Base-by-base conservation (phyloP, 306 rosid species). In the Trifolium repens region DNA sequence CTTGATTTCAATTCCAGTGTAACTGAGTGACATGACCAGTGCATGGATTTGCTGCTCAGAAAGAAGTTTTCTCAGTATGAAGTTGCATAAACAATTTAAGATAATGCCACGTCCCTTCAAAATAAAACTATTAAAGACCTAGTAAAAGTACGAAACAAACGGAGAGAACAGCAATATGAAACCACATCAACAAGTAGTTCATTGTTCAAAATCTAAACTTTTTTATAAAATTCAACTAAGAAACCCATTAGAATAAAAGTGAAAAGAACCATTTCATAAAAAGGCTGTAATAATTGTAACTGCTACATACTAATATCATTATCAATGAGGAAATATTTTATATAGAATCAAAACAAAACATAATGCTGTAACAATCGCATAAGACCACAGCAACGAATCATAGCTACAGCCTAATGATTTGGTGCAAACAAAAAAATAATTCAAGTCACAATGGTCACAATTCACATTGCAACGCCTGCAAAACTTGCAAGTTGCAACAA, bases 1-100 rank as follows among this genome's bases (percentile, higher is more conserved):
- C 90, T 88, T 89, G 83, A 94, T 90, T 89, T 94, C 98, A 83
- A 90, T 81, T 80, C 93, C 98, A 66, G 91, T 81, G 79, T 82
- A 90, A 69, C 74, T 81, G 24, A 94, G 90, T 24, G 98, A 90
- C 98, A 94, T 94, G 65, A 94, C 85, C 76, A 94, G 83, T 24
- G 89, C 47, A 77, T 91, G 96, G 84, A 94, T 94, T 91, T 94
- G 98, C 98, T 94, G 97, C 73, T 61, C 43, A 75, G 49, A 64
- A 54, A 63, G 17, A 69, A 83, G 65, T 27, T 55, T 80, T 77
- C 74, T 39, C 78, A 69, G 73, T 52, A 17, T 17, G 19, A 17
- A 17, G 24, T 22, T 22, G 24, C 24, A 22, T 22, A 22, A 22
- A 22, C 24, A 22, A 22, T 22, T 22, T 22, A 22, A 22, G 24